phyloP scores from a whole-genome alignment of 2,329 filamentous ascomycete genomes.

The Lasiodiplodia hormozganensis region DNA sequence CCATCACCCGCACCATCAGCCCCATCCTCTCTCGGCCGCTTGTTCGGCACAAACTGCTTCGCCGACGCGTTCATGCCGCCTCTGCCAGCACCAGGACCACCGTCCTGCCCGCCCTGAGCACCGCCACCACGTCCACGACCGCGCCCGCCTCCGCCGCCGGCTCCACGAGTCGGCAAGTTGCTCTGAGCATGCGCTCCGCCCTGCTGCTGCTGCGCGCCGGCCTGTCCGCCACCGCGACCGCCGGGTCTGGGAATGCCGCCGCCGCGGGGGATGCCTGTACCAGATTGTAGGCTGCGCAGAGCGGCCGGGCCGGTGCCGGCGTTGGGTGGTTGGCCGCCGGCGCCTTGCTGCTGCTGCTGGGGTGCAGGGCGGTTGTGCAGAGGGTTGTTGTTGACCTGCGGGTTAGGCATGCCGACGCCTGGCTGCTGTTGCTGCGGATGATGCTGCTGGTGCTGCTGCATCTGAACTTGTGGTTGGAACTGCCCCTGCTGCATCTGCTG shows the following conservation, averaged over 20 bases:
- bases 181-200: too few species aligned
- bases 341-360: background rate
- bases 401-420: background rate
- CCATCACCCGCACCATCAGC: constrained; percentile 31
- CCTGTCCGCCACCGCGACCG: constrained; percentile 38
- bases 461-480: constrained; percentile 9
- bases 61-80: constrained; percentile 46
- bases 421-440: constrained; percentile 1
- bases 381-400: background rate
- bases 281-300: constrained; percentile 37
- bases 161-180: constrained; percentile 30
- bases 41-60: constrained; percentile 45
- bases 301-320: constrained; percentile 41
- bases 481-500: constrained; percentile 28
- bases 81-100: constrained; percentile 33
- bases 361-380: constrained; percentile 20
- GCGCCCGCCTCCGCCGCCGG: constrained; percentile 28
- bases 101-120: constrained; percentile 32
- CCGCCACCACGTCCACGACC: constrained; percentile 20
- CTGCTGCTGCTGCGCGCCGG: constrained; percentile 38
- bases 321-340: constrained; percentile 19
- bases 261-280: constrained; percentile 29
- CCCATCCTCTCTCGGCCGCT: constrained; percentile 40
- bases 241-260: constrained; percentile 41
- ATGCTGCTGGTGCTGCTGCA: constrained; percentile 30